Base-by-base conservation (phyloP, 2,329 filamentous ascomycete species). In the Colletotrichum sp. region DNA sequence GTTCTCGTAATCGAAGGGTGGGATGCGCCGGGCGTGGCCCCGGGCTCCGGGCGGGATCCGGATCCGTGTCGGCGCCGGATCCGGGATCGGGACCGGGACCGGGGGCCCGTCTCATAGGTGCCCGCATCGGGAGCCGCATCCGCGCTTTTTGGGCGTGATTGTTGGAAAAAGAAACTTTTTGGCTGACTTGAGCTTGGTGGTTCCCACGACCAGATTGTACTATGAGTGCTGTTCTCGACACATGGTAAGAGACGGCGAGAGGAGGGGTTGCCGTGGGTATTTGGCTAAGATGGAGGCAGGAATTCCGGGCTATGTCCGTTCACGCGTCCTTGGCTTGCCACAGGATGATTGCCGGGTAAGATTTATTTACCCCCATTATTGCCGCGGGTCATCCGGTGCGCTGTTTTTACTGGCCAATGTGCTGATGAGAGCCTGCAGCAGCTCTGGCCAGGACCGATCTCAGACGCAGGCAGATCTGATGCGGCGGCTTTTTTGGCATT, bases 251-350 rank as follows among this genome's bases (percentile, higher is more conserved):
- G 18, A 12, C 12, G 15, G 21, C 21, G 28, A 30, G 32, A 16
- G n/a, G 48, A 28, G 48, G 18, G 61, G 16, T 13, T 15, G 12
- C 8, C 10, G 18, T 38, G 6, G 16, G 26, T n/a, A 30, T 24
- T 38, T 16, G 28, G 34, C 71, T 75, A 21, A 76, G 73, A 61
- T 26, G 18, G 32, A 12, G 6, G 9, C 73, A 92, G 88, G 91
- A 92, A 76, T 92, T 91, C 77, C 93, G 91, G 91, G 87, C 90
- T 69, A 88, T 90, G 82, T 87, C 87, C 8, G 87, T 88, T 5
- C 86, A 86, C 21, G 91, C 91, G 6, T 92, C 91, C 1, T 83
- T 89, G 78, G 88, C 90, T 18, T 92, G 90, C 77, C 89, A 91
- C 79, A 85, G 89, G 3, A 80, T 92, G 38, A 85, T 93, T 76